phyloP scores from a whole-genome alignment of 73 alveolate genomes.

The Blepharisma japonicum region DNA sequence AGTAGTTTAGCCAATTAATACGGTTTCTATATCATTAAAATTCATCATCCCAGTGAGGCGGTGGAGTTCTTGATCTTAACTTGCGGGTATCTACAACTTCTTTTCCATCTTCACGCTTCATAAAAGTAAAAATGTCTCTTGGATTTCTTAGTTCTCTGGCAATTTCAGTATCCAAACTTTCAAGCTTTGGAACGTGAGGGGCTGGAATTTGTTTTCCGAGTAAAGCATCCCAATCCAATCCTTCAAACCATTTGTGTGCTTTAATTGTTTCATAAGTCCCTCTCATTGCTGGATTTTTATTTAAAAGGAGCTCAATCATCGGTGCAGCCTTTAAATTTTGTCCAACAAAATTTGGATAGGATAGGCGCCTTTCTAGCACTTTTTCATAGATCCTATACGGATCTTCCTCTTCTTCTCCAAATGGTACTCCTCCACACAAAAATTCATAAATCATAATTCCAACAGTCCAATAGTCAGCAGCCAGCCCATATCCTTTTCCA shows the following conservation, averaged over 20 bases:
- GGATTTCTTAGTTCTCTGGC: neutral
- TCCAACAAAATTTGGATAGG: conserved; percentile 39
- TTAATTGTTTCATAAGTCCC: conserved; percentile 11
- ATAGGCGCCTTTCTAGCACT: conserved; percentile 34
- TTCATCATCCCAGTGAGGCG: conserved; percentile 27
- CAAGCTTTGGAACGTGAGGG: conserved; percentile 20
- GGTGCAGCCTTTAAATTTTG: neutral
- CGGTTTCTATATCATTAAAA: conserved; percentile 24
- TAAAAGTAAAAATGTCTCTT: neutral
- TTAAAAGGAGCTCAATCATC: neutral
- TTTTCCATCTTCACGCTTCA: conserved; percentile 1
- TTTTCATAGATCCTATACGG: conserved; percentile 51
- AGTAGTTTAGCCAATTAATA: conserved; percentile 37
- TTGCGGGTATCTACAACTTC: neutral
- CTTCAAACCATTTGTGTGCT: conserved; percentile 18
- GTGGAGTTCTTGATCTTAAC: neutral
- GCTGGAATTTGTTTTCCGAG: neutral
- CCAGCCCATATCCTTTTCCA: conserved; percentile 12
- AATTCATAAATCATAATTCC: conserved; percentile 31
- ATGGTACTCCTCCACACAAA: conserved; percentile 33
- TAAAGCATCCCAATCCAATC: conserved; percentile 20
- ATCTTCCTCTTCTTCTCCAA: conserved; percentile 58
- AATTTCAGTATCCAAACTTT: neutral
- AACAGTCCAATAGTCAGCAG: conserved; percentile 11
- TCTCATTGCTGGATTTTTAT: conserved; percentile 24